phyloP scores from a whole-genome alignment of 2,329 filamentous ascomycete species.

The Gyromitra esculenta region DNA sequence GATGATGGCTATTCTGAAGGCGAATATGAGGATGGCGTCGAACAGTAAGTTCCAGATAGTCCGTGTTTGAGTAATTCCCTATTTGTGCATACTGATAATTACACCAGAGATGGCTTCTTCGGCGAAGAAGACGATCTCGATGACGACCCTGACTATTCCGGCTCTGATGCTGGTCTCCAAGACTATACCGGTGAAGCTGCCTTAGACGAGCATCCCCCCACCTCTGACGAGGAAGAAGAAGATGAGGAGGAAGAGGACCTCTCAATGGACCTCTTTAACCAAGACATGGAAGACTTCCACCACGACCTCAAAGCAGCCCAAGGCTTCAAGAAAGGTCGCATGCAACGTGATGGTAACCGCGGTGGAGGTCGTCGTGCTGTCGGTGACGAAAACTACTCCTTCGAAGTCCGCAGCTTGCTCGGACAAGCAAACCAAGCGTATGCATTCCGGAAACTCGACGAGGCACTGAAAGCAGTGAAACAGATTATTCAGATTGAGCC shows the following conservation, averaged over 20 bases:
- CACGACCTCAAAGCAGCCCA: conserved; percentile 54
- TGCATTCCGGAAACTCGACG: conserved; percentile 69
- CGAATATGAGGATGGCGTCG: conserved; percentile 35
- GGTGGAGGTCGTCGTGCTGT: conserved; percentile 54
- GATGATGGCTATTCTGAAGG: conserved; percentile 39
- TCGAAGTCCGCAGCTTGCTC: conserved; percentile 74
- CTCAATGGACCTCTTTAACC: conserved; percentile 49
- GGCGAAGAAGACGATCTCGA: conserved; percentile 49
- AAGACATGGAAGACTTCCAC: conserved; percentile 56
- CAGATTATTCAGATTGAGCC: conserved; percentile 75
- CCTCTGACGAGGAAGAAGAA: conserved; percentile 31
- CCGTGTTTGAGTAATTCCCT: background rate
- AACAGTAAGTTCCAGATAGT: conserved; percentile 27
- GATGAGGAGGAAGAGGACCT: conserved; percentile 47
- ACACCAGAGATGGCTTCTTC: conserved; percentile 44
- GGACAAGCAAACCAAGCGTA: conserved; percentile 75
- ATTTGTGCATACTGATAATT: background rate
- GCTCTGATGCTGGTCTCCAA: conserved; percentile 45
- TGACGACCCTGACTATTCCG: conserved; percentile 53
- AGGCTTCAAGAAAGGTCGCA: conserved; percentile 52
- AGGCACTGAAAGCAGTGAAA: conserved; percentile 68
- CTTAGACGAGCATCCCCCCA: conserved; percentile 5
- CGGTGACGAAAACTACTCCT: conserved; percentile 56
- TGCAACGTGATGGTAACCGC: conserved; percentile 34
- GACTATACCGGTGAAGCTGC: conserved; percentile 15